Evolutionary conservation across 2,329 filamentous ascomycete species (phyloP), one percentile per base, ranked within the genome.

Genomic region (Volutella citrinella): DNA sequence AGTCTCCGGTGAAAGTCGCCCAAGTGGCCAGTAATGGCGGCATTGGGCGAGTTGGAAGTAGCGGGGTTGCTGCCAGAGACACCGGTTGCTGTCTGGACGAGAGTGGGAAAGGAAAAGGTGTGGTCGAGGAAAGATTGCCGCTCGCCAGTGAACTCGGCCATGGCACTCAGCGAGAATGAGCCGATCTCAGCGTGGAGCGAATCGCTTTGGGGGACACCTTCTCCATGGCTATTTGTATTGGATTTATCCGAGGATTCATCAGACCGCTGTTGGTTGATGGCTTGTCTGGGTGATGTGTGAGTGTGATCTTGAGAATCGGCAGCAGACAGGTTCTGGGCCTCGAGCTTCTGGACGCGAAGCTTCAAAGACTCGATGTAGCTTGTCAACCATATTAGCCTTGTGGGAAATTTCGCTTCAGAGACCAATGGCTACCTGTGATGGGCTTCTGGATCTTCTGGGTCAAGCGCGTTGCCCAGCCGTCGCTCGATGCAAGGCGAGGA

Each of bases 371-470:
- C 37, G 15, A 40, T 35, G 27, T 40, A 40, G 20, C 37, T n/a
- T n/a, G n/a, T n/a, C n/a, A n/a, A n/a, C n/a, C n/a, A n/a, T n/a
- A n/a, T n/a, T n/a, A n/a, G n/a, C n/a, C n/a, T n/a, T n/a, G n/a
- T n/a, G n/a, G n/a, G n/a, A n/a, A n/a, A n/a, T n/a, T n/a, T n/a
- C n/a, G n/a, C n/a, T n/a, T n/a, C n/a, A n/a, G n/a, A n/a, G n/a
- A n/a, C n/a, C n/a, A n/a, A n/a, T n/a, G n/a, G n/a, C n/a, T 19
- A 40, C 37, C 37, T 40, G 11, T 40, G 37, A 19, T 40, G 37
- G 19, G 37, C 21, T 11, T 34, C 19, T 6, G 37, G 37, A 23
- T 40, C 32, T 15, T 29, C 28, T 9, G 37, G 37, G 14, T 40
- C 32, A 5, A 40, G 20, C 8, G 29, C 32, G 15, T 15, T 26